Percentiles rank a stretch among this genome's conserved stretches.
These are phyloP conservation scores for Ophiostoma sp. DNA, from an alignment of 2,329 filamentous ascomycete genomes.

Conservation along the genomic window DNA sequence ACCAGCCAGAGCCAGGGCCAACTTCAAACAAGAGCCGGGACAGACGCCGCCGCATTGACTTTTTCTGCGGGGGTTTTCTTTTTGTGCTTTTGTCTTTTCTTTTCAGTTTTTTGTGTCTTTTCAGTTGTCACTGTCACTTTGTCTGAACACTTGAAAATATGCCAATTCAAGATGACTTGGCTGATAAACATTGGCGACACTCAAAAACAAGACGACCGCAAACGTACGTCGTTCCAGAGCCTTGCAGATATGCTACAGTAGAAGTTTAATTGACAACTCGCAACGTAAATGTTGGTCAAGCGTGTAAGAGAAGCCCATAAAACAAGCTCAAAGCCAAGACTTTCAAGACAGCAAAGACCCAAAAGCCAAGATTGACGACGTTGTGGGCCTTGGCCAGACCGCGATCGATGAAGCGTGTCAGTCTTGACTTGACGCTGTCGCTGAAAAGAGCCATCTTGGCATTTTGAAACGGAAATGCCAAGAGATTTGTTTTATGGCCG, in stretches of 20 bases:
- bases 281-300: not conserved
- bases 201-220: not conserved
- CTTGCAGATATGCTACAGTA: not conserved
- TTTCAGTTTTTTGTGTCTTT: not conserved
- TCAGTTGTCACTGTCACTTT: not conserved
- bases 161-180: not conserved
- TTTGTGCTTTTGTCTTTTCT: not conserved
- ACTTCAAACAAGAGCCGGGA: not conserved
- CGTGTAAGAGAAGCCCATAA: not conserved
- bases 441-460: not conserved
- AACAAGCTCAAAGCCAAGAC: conserved; percentile 5
- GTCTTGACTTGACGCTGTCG: not conserved
- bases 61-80: not conserved
- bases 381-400: not conserved
- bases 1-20: not conserved
- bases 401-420: not conserved
- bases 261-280: not conserved
- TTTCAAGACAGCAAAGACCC: not conserved
- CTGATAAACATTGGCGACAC: not conserved
- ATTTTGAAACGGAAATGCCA: not conserved
- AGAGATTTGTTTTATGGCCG: conserved; percentile 7
- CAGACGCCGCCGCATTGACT: not conserved
- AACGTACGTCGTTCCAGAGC: not conserved
- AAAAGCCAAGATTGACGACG: not conserved
- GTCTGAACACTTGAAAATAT: not conserved